phyloP scores from a whole-genome alignment of 805 yeast genomes.

The Wickerhamomyces xylosicus region DNA sequence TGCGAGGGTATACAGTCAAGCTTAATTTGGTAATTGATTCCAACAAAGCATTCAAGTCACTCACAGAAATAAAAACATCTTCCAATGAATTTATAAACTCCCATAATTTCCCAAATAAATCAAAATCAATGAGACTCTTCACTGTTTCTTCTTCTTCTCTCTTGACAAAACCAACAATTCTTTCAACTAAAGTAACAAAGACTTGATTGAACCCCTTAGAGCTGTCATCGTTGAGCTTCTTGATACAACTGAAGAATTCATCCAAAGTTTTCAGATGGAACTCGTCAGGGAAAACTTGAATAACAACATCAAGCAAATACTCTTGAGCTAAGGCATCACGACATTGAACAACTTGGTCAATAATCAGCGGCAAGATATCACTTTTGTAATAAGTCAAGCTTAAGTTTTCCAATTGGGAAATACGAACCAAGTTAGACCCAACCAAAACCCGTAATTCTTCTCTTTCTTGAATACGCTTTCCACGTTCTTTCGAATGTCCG shows the following conservation, averaged over 20 bases:
- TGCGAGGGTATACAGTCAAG: constrained; percentile 54
- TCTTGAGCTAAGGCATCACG: constrained; percentile 88
- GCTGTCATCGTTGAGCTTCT: constrained; percentile 50
- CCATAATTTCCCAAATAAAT: constrained; percentile 59
- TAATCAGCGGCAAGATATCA: constrained; percentile 62
- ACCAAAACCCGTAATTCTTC: constrained; percentile 84
- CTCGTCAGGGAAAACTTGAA: constrained; percentile 91
- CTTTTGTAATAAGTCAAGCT: constrained; percentile 36
- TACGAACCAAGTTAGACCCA: constrained; percentile 83
- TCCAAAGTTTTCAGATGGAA: constrained; percentile 74
- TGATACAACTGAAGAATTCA: constrained; percentile 51
- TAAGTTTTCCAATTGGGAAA: constrained; percentile 68
- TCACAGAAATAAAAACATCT: constrained; percentile 47
- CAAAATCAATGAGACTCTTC: constrained; percentile 12
- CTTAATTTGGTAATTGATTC: constrained; percentile 59
- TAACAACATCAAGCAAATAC: constrained; percentile 80
- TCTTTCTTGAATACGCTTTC: constrained; percentile 66
- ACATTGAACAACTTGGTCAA: constrained; percentile 90
- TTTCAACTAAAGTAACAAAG: constrained; percentile 58
- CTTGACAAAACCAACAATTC: constrained; percentile 47
- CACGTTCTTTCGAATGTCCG: constrained; percentile 80
- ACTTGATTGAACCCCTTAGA: constrained; percentile 54
- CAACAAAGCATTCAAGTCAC: constrained; percentile 53
- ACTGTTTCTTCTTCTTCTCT: constrained; percentile 23
- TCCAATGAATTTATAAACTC: constrained; percentile 46